These are phyloP conservation scores for Pneumocystis jirovecii DNA, from an alignment of 1,139 yeast genomes.

Conservation along the genomic window DNA sequence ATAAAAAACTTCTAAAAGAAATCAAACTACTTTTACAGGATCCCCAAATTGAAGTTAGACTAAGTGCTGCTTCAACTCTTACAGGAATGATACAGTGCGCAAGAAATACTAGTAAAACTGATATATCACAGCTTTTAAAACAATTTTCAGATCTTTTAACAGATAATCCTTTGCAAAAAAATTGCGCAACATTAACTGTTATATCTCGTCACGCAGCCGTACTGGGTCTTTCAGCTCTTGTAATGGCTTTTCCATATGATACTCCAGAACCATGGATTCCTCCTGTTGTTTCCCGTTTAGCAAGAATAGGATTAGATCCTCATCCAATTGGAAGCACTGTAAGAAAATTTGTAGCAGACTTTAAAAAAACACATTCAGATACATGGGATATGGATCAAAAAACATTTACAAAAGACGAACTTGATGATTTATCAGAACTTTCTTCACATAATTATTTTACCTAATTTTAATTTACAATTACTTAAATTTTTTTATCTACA, in stretches of 20 bases:
- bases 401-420: constrained; percentile 61
- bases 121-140: background rate
- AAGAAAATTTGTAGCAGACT: constrained; percentile 64
- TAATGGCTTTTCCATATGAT: constrained; percentile 77
- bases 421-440: constrained; percentile 89
- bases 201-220: constrained; percentile 69
- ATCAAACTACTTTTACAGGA: constrained; percentile 47
- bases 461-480: constrained; percentile 26
- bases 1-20: constrained; percentile 38
- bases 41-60: constrained; percentile 59
- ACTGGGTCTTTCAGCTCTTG: constrained; percentile 74
- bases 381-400: constrained; percentile 88
- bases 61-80: constrained; percentile 57
- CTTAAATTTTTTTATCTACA: background rate
- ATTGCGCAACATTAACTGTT: constrained; percentile 19
- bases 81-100: constrained; percentile 72
- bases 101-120: background rate
- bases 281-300: constrained; percentile 48
- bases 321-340: constrained; percentile 80
- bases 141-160: background rate
- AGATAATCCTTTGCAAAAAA: constrained; percentile 3
- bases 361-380: constrained; percentile 85
- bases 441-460: constrained; percentile 86
- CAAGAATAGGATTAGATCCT: constrained; percentile 50
- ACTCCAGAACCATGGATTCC: constrained; percentile 94